Percentiles rank a stretch among this genome's conserved stretches.
Evolutionary conservation across 192 early-diverging fungal species (phyloP).

Genomic region (Gaertneriomyces sp.): DNA sequence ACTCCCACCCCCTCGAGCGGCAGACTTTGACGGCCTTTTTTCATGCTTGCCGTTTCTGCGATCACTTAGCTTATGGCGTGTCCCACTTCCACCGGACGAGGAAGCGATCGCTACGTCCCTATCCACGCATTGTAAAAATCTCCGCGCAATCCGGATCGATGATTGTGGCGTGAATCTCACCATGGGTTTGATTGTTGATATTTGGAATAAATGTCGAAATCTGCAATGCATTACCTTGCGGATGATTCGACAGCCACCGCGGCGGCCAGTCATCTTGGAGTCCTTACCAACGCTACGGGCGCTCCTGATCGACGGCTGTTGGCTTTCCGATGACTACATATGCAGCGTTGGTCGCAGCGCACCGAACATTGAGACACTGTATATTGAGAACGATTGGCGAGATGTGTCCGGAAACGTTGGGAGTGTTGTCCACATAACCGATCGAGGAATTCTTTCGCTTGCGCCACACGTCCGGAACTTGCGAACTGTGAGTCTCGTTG

Average conservation of each 20-base stretch:
- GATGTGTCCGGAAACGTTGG: slow-evolving; percentile 14
- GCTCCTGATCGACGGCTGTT: slow-evolving; percentile 30
- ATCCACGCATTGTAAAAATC: slow-evolving; percentile 20
- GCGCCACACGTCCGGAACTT: slow-evolving; percentile 24
- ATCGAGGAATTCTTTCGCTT: slow-evolving; percentile 17
- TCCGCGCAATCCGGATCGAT: slow-evolving; percentile 25
- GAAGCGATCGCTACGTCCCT: slow-evolving; percentile 8
- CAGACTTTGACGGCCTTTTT: slow-evolving; percentile 18
- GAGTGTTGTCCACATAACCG: slow-evolving; percentile 26
- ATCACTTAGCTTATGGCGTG: slow-evolving; percentile 25
- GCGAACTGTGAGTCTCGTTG: slow-evolving; percentile 23
- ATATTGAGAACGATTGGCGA: slow-evolving; percentile 25
- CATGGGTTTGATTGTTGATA: slow-evolving; percentile 17
- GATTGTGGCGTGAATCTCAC: slow-evolving; percentile 20
- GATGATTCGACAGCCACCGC: slow-evolving; percentile 19
- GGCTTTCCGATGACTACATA: slow-evolving; percentile 26
- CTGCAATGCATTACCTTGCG: slow-evolving; percentile 25
- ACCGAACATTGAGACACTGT: slow-evolving; percentile 30
- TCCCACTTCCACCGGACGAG: slow-evolving; percentile 20
- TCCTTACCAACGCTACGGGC: slow-evolving; percentile 16
- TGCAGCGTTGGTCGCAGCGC: slow-evolving; percentile 11
- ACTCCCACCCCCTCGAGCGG: slow-evolving; percentile 1
- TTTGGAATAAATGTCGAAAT: slow-evolving; percentile 25
- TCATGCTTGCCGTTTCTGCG: slow-evolving; percentile 18
- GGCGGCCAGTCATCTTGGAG: not conserved